Evolutionary conservation across 169 alveolate species (phyloP).

Genomic region (Cryptosporidium meleagridis): DNA sequence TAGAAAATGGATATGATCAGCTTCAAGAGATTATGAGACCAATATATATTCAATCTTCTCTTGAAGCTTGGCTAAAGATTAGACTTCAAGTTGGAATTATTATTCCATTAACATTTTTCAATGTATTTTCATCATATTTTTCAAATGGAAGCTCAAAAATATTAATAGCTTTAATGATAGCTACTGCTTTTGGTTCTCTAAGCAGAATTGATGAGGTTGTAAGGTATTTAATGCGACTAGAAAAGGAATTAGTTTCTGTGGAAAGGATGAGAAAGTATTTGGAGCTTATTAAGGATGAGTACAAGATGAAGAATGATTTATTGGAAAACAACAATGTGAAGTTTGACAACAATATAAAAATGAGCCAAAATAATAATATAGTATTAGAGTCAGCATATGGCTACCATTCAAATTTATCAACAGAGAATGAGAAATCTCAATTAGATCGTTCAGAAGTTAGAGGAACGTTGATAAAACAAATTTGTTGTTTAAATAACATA

Average conservation of each 20-base stretch:
- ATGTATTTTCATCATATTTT: conserved; percentile 25
- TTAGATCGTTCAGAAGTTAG: conserved; percentile 61
- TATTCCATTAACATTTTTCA: conserved; percentile 62
- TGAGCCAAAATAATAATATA: background rate
- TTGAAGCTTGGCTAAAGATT: conserved; percentile 56
- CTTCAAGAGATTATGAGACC: conserved; percentile 59
- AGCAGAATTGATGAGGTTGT: conserved; percentile 63
- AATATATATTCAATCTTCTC: conserved; percentile 50
- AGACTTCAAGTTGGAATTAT: conserved; percentile 56
- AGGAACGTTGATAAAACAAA: conserved; percentile 27
- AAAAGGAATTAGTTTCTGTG: conserved; percentile 59
- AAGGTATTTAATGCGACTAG: conserved; percentile 66
- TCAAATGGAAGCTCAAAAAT: conserved; percentile 13
- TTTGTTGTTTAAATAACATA: conserved; percentile 44
- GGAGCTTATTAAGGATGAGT: conserved; percentile 24
- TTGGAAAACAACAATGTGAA: background rate
- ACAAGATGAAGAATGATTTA: background rate
- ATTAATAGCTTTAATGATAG: conserved; percentile 31
- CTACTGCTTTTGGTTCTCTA: conserved; percentile 55
- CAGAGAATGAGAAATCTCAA: conserved; percentile 1
- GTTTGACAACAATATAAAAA: background rate
- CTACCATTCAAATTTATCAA: conserved; percentile 22
- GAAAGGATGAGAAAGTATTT: conserved; percentile 64
- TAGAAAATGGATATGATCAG: conserved; percentile 46
- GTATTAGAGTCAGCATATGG: conserved; percentile 52